These are phyloP conservation scores for Vigna trinervia DNA, from an alignment of 306 rosid genomes.

Conservation along the genomic window DNA sequence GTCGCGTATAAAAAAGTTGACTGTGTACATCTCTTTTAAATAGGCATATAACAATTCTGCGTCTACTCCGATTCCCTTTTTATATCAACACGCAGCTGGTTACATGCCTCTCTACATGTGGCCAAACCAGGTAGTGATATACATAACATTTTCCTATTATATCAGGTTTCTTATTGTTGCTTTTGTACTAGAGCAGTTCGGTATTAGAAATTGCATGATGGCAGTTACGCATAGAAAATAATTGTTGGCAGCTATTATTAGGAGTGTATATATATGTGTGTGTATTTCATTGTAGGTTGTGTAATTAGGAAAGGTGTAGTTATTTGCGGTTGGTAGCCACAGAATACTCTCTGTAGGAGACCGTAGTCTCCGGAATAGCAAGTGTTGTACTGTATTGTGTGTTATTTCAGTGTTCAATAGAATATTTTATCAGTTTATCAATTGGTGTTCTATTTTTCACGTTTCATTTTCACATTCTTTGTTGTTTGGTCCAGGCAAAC, in stretches of 20 bases:
- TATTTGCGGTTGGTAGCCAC: not conserved
- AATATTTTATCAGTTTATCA: not conserved
- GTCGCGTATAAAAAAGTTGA: conserved; percentile 27
- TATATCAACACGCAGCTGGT: conserved; percentile 34
- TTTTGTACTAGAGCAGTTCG: not conserved
- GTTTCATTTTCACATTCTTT: conserved; percentile 31
- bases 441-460: not conserved
- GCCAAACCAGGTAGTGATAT: conserved; percentile 52
- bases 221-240: not conserved
- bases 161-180: not conserved
- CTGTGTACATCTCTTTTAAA: conserved; percentile 17
- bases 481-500: conserved; percentile 39
- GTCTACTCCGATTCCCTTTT: conserved; percentile 36
- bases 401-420: not conserved
- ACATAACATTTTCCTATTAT: not conserved
- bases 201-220: not conserved
- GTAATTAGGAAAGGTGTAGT: not conserved
- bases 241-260: not conserved
- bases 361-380: not conserved
- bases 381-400: not conserved
- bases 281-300: not conserved
- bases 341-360: not conserved
- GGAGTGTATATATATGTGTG: not conserved
- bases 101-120: conserved; percentile 34
- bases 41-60: conserved; percentile 43